phyloP scores from a whole-genome alignment of 371 early-diverging fungal species.

The Mortierella sp. region DNA sequence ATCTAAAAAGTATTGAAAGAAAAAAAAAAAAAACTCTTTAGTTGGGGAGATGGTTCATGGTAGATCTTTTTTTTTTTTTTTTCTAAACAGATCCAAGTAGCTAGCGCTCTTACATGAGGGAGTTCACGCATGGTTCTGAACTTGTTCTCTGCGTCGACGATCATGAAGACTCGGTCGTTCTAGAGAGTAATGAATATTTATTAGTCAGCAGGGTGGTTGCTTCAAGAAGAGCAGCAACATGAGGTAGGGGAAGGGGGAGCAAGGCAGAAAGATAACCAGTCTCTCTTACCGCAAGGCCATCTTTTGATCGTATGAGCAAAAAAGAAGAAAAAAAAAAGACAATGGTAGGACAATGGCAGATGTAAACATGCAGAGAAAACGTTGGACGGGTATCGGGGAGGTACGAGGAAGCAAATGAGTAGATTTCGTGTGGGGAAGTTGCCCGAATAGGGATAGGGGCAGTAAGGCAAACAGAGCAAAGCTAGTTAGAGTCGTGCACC shows the following conservation, averaged over 20 bases:
- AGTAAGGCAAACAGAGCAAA: background rate
- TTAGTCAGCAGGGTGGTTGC: background rate
- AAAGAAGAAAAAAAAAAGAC: background rate
- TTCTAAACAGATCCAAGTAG: no score
- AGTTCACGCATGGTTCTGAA: constrained; percentile 50
- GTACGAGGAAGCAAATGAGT: no score
- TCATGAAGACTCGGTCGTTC: constrained; percentile 42
- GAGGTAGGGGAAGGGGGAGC: background rate
- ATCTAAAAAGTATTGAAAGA: constrained; percentile 14
- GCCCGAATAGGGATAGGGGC: no score
- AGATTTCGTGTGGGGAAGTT: no score
- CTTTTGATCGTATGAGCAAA: background rate
- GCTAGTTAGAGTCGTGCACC: background rate
- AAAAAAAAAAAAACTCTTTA: background rate
- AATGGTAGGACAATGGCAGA: background rate
- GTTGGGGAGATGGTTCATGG: background rate
- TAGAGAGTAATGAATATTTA: constrained; percentile 1
- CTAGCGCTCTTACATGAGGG: constrained; percentile 15
- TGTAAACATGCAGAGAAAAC: no score
- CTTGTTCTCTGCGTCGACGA: constrained; percentile 35
- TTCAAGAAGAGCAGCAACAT: background rate
- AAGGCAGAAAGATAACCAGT: background rate
- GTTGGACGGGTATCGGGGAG: no score
- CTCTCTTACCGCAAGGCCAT: constrained; percentile 12
- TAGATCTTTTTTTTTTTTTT: no score